A percentile compares a stretch with the other conserved stretches of the same genome.
Conservation (phyloP, 176 grass and related monocot genomes). For the Chrysopogon serrulatus region DNA sequence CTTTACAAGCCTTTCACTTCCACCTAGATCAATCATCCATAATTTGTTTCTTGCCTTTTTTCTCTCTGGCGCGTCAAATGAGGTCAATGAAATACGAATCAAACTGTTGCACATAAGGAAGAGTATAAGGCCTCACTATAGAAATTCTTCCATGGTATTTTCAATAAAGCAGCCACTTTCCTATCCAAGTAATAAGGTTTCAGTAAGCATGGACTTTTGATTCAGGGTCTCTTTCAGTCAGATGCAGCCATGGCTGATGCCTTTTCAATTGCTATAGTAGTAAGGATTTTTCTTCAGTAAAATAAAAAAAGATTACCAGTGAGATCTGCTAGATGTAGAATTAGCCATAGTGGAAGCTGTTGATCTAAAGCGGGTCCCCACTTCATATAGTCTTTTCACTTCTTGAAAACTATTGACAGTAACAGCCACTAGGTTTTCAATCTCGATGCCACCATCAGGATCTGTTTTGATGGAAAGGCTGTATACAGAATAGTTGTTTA, state of each 20-base stretch:
- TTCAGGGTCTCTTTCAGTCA: background rate
- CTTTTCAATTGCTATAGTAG: conserved; percentile 4
- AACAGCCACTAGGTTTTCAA: conserved; percentile 80
- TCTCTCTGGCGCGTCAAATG: conserved; percentile 52
- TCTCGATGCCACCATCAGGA: conserved; percentile 71
- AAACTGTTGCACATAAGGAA: conserved; percentile 59
- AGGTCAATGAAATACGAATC: conserved; percentile 79
- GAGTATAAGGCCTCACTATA: conserved; percentile 15
- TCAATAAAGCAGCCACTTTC: background rate
- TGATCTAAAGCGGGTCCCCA: conserved; percentile 73
- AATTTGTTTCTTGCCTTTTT: conserved; percentile 76
- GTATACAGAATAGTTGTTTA: conserved; percentile 2
- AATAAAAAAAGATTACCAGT: conserved; percentile 67
- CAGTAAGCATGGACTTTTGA: background rate
- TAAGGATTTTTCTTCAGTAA: conserved; percentile 8
- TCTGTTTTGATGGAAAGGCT: conserved; percentile 82
- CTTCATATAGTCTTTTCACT: conserved; percentile 83
- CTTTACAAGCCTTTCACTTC: conserved; percentile 92
- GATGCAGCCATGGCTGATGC: conserved; percentile 1
- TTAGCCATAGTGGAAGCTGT: conserved; percentile 90
- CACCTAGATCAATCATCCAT: conserved; percentile 99
- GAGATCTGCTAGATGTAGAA: conserved; percentile 92
- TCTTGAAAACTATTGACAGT: conserved; percentile 74
- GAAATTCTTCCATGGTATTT: conserved; percentile 3
- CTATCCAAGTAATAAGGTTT: conserved; percentile 10